These are phyloP conservation scores for Scytalidium sp. DNA, from an alignment of 2,329 filamentous ascomycete genomes.

Conservation along the genomic window DNA sequence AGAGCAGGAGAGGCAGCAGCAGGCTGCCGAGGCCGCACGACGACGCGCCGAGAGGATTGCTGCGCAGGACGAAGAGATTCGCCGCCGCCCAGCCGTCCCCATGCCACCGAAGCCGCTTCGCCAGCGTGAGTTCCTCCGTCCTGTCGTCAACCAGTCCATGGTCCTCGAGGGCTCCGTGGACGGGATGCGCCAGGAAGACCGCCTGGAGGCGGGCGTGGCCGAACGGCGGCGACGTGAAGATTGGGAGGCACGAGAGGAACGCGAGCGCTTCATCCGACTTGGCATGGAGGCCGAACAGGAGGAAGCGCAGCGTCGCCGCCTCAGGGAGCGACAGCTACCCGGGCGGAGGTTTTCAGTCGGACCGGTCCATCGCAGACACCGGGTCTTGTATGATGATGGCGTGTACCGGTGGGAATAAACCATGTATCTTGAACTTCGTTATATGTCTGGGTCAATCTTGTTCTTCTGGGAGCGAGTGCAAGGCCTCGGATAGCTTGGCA, in stretches of 20 bases:
- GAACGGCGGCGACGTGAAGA: conserved; percentile 10
- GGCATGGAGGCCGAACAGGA: conserved; percentile 10
- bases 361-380: conserved; percentile 16
- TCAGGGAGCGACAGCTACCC: conserved; percentile 21
- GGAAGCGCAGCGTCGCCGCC: conserved; percentile 17
- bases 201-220: conserved; percentile 10
- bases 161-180: conserved; percentile 14
- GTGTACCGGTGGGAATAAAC: conserved; percentile 26
- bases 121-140: conserved; percentile 8
- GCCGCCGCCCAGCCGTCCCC: conserved; percentile 21
- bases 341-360: conserved; percentile 18
- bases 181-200: conserved; percentile 9
- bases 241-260: conserved; percentile 11
- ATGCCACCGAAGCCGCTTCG: conserved; percentile 10
- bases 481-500: too few species aligned
- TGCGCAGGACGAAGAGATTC: conserved; percentile 25
- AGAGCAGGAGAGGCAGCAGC: conserved; percentile 8
- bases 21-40: conserved; percentile 10
- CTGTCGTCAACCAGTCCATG: conserved; percentile 19
- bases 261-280: conserved; percentile 7
- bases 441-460: too few species aligned
- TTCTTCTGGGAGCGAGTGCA: too few species aligned
- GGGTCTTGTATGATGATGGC: conserved; percentile 26
- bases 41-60: conserved; percentile 16
- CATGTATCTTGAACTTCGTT: not conserved